A percentile compares a stretch with the other conserved stretches of the same genome.
Evolutionary conservation across 1,284 basidiomycete genomes (phyloP).

Genomic region (Cryptococcus sp.): DNA sequence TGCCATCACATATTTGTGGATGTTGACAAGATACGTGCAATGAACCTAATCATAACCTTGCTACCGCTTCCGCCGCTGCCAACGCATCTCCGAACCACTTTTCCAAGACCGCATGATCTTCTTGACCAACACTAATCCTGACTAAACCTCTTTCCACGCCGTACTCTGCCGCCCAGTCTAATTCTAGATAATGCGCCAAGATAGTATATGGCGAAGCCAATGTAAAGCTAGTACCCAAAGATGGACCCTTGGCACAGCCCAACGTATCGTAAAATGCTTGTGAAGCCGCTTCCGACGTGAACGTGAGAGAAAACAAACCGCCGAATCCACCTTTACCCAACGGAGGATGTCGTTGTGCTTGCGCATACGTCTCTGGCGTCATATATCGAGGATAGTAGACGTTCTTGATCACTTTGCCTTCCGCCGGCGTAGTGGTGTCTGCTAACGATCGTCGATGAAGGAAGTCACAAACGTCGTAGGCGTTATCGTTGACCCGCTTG

Average conservation of each 20-base stretch:
- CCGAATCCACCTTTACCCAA: slow-evolving; percentile 71
- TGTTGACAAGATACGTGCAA: too few species aligned
- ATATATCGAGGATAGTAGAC: slow-evolving; percentile 89
- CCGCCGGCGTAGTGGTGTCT: slow-evolving; percentile 26
- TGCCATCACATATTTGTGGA: too few species aligned
- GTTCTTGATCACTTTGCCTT: slow-evolving; percentile 65
- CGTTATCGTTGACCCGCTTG: slow-evolving; percentile 75
- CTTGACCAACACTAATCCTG: slow-evolving; percentile 86
- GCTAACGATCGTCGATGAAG: slow-evolving; percentile 64
- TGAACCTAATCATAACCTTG: neutral
- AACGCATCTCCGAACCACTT: slow-evolving; percentile 68
- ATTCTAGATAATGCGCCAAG: slow-evolving; percentile 85
- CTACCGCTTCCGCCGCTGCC: slow-evolving; percentile 54
- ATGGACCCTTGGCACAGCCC: slow-evolving; percentile 84
- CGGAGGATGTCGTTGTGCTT: slow-evolving; percentile 55
- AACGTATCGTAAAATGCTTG: slow-evolving; percentile 85
- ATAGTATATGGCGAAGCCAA: slow-evolving; percentile 91
- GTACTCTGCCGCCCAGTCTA: slow-evolving; percentile 86
- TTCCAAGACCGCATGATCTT: slow-evolving; percentile 67
- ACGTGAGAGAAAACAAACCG: slow-evolving; percentile 89
- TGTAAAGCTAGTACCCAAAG: slow-evolving; percentile 94
- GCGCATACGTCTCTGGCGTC: slow-evolving; percentile 70
- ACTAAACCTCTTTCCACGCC: slow-evolving; percentile 86
- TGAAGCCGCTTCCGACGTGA: slow-evolving; percentile 68
- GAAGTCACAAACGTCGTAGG: slow-evolving; percentile 77